Conservation (phyloP, 106 monocot genomes). For the Dactylorhiza incarnata region DNA sequence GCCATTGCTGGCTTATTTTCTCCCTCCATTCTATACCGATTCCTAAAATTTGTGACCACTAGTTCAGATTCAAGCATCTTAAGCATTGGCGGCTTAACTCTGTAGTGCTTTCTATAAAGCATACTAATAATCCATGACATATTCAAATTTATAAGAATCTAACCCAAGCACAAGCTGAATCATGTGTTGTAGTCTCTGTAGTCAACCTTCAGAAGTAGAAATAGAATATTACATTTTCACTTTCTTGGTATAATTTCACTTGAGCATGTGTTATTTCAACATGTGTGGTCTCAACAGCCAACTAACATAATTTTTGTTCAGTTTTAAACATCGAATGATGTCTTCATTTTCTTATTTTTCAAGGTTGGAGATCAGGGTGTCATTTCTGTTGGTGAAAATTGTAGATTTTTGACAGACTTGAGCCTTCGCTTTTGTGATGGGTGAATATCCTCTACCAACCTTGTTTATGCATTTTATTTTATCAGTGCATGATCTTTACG, state of each 20-base stretch:
- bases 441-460: slow-evolving; percentile 26
- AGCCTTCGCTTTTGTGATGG: slow-evolving; percentile 84
- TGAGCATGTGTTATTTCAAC: slow-evolving; percentile 2
- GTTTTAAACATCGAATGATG: background rate
- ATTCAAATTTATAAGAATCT: background rate
- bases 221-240: background rate
- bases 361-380: slow-evolving; percentile 83
- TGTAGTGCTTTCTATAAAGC: background rate
- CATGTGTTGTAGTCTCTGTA: background rate
- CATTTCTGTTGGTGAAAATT: slow-evolving; percentile 66
- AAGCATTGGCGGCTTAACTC: background rate
- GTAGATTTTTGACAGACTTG: slow-evolving; percentile 65
- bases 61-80: no score
- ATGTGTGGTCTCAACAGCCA: background rate
- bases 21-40: no score
- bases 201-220: background rate
- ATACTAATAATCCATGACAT: background rate
- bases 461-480: background rate
- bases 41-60: no score
- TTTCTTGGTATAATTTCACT: background rate
- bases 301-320: background rate
- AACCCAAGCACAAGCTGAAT: background rate
- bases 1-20: background rate
- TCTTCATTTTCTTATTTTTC: slow-evolving; percentile 9
- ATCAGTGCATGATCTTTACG: background rate